Evolutionary conservation across 2,329 filamentous ascomycete species (phyloP).

Genomic region (Penicillium sp.): DNA sequence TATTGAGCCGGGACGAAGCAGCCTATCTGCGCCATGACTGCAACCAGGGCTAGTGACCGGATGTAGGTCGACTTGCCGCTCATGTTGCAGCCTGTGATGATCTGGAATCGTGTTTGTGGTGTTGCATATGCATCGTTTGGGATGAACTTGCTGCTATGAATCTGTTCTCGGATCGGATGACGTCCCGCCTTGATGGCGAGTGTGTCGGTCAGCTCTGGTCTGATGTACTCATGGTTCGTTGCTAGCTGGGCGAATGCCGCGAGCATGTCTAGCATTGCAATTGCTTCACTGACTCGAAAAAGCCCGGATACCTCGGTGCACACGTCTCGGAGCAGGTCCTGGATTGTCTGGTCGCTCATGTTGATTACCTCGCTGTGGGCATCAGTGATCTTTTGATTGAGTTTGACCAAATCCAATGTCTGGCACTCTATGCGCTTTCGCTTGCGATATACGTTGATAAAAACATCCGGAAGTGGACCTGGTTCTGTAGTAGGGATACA

Average conservation of each 20-base stretch:
- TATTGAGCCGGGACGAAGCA: slow-evolving; percentile 85
- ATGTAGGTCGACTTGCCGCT: slow-evolving; percentile 97
- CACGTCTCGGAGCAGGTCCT: slow-evolving; percentile 70
- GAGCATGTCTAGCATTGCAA: slow-evolving; percentile 86
- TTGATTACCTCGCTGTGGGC: slow-evolving; percentile 80
- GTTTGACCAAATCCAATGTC: slow-evolving; percentile 78
- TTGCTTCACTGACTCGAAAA: slow-evolving; percentile 81
- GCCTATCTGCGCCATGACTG: slow-evolving; percentile 92
- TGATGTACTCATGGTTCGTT: slow-evolving; percentile 65
- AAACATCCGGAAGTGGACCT: slow-evolving; percentile 62
- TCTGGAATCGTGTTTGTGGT: slow-evolving; percentile 78
- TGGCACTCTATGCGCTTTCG: slow-evolving; percentile 82
- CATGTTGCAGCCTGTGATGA: slow-evolving; percentile 97
- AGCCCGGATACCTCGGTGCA: slow-evolving; percentile 68
- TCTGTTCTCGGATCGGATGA: slow-evolving; percentile 76
- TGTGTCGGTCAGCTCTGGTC: slow-evolving; percentile 67
- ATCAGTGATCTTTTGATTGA: slow-evolving; percentile 74
- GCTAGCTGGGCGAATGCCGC: slow-evolving; percentile 72
- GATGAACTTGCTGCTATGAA: slow-evolving; percentile 67
- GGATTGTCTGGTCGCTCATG: slow-evolving; percentile 75
- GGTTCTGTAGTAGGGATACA: slow-evolving; percentile 63
- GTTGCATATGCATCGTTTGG: slow-evolving; percentile 90
- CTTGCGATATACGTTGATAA: slow-evolving; percentile 74
- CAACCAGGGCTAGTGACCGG: slow-evolving; percentile 75
- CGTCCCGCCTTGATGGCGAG: slow-evolving; percentile 72